Base-by-base conservation (phyloP, 768 basidiomycete genomes). In the Boletus subcaerulescens region DNA sequence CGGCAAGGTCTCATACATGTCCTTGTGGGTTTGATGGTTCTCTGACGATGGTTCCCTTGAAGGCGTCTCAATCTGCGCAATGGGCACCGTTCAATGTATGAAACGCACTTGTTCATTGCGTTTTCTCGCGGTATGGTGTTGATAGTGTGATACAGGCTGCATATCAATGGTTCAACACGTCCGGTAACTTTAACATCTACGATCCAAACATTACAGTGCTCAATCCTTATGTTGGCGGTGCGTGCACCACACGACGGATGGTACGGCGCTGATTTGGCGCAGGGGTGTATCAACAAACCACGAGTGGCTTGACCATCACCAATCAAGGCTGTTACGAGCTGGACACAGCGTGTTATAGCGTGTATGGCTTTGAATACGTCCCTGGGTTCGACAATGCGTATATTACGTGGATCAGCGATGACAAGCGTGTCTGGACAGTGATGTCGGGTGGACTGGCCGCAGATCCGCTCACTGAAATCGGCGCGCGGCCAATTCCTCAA, bases 371-470 rank as follows among this genome's bases (percentile, higher is more conserved):
- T 51, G 82, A 84, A 64, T 84, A 82, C 59, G 68, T 68, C 22
- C 76, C 78, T 3, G 75, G 78, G 46, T 79, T 76, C 53, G 78
- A 81, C 55, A 66, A 75, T 53, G 75, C 66, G 15, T 90, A 89
- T 59, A 85, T 89, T 55, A 82, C 83, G 20, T 89, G 87, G 87
- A 78, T 89, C 51, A 84, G 77, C 62, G 71, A 84, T 48, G 76
- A 70, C 55, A 73, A 78, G 50, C 67, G 73, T 5, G 75, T 80
- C 9, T 87, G 85, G 86, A 85, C 84, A 9, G 55, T 87, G 44
- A 70, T 74, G 47, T 73, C 72, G 4, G 70, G 65, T 3, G 82
- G 79, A 12, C 54, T 89, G 44, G 83, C 67, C 2, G 65, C 79
- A 0, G 82, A 91, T 68, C 44, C 74, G 2, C 60, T 61, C 20